A percentile compares a stretch with the other conserved stretches of the same genome.
Conservation (phyloP, 169 alveolate species). For the Cryptosporidium ubiquitum region DNA sequence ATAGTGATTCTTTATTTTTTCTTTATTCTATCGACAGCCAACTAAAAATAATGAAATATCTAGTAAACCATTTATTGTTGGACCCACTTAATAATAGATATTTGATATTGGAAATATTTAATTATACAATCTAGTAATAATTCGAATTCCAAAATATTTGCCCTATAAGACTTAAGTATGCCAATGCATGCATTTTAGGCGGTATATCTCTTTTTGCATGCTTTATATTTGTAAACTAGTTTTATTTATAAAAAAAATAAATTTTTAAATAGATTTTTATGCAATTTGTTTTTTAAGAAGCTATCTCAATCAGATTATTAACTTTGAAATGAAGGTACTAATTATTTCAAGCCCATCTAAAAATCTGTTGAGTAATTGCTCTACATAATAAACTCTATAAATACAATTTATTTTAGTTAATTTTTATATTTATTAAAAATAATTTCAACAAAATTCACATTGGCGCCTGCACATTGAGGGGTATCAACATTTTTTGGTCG, state of each 20-base stretch:
- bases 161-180: neutral
- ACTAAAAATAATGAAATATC: neutral
- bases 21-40: neutral
- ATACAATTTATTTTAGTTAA: neutral
- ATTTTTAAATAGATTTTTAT: neutral
- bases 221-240: no score
- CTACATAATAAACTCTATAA: neutral
- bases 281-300: neutral
- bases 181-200: constrained; percentile 61
- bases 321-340: neutral
- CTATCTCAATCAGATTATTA: neutral
- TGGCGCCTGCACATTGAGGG: constrained; percentile 8
- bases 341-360: neutral
- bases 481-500: neutral
- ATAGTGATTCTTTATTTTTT: neutral
- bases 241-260: neutral
- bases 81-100: neutral
- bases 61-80: neutral
- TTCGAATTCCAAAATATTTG: neutral
- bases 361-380: neutral
- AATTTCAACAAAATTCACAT: neutral
- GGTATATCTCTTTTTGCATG: constrained; percentile 54
- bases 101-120: neutral
- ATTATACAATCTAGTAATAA: neutral
- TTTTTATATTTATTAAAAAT: neutral